Evolutionary conservation across 768 basidiomycete species (phyloP).

Genomic region (Termitomyces sp.): DNA sequence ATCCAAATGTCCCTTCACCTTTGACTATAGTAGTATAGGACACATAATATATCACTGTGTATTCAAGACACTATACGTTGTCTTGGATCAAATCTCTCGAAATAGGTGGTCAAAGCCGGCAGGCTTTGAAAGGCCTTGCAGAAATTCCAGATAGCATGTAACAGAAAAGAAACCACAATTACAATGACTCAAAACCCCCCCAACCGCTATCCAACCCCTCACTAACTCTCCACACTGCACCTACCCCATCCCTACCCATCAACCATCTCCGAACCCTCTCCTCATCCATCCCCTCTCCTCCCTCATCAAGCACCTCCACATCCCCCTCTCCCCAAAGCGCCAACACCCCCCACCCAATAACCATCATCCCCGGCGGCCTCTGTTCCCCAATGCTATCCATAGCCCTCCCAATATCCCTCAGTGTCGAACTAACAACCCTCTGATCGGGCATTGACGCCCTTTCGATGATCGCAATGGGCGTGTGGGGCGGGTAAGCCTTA

Average conservation of each 20-base stretch:
- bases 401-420: conserved; percentile 66
- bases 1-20: not conserved
- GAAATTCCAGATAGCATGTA: not conserved
- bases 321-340: conserved; percentile 74
- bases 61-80: too few relatives aligned
- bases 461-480: conserved; percentile 92
- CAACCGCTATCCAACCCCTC: conserved; percentile 57
- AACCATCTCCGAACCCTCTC: conserved; percentile 60
- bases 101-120: too few relatives aligned
- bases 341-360: conserved; percentile 89
- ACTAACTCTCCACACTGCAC: conserved; percentile 52
- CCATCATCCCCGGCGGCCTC: conserved; percentile 93
- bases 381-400: conserved; percentile 79
- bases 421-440: conserved; percentile 74
- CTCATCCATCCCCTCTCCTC: conserved; percentile 38
- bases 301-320: conserved; percentile 65
- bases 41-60: too few relatives aligned
- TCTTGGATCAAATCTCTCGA: too few relatives aligned
- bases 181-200: conserved; percentile 19
- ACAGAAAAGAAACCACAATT: not conserved
- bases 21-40: too few relatives aligned
- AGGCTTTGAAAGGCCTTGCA: too few relatives aligned
- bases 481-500: conserved; percentile 61
- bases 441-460: conserved; percentile 95
- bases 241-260: conserved; percentile 35